Evolutionary conservation across 116 monocot genomes (phyloP).

Genomic region (Dioscorea cayenensis): DNA sequence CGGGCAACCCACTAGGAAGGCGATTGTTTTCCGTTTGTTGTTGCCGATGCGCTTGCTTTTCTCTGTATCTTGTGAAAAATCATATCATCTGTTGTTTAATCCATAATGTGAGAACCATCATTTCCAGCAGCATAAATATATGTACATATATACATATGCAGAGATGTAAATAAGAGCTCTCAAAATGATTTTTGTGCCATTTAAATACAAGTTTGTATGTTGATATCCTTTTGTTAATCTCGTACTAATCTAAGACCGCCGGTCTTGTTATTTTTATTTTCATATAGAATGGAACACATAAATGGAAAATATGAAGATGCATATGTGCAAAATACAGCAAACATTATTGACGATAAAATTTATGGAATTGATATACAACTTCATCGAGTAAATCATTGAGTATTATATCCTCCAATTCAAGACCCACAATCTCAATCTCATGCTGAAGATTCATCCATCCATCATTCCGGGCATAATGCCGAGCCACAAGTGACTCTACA

Average conservation of each 20-base stretch:
- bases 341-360: background rate
- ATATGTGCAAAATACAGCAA: background rate
- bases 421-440: conserved; percentile 40
- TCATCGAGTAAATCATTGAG: conserved; percentile 72
- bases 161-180: too few relatives aligned
- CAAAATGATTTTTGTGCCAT: too few relatives aligned
- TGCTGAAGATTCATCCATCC: conserved; percentile 64
- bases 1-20: background rate
- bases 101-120: background rate
- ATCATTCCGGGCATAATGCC: conserved; percentile 38
- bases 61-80: conserved; percentile 21
- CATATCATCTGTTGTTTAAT: conserved; percentile 42
- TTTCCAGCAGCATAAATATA: too few relatives aligned
- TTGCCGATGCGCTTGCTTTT: background rate
- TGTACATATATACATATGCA: too few relatives aligned
- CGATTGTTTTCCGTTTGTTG: background rate
- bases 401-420: conserved; percentile 56
- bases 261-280: too few relatives aligned
- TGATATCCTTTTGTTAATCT: too few relatives aligned
- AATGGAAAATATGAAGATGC: too few relatives aligned
- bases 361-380: conserved; percentile 6
- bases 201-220: too few relatives aligned
- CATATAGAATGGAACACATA: too few relatives aligned
- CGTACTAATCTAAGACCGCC: too few relatives aligned
- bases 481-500: conserved; percentile 28